Evolutionary conservation across 2,329 filamentous ascomycete species (phyloP).

Genomic region (Cordyceps militaris): DNA sequence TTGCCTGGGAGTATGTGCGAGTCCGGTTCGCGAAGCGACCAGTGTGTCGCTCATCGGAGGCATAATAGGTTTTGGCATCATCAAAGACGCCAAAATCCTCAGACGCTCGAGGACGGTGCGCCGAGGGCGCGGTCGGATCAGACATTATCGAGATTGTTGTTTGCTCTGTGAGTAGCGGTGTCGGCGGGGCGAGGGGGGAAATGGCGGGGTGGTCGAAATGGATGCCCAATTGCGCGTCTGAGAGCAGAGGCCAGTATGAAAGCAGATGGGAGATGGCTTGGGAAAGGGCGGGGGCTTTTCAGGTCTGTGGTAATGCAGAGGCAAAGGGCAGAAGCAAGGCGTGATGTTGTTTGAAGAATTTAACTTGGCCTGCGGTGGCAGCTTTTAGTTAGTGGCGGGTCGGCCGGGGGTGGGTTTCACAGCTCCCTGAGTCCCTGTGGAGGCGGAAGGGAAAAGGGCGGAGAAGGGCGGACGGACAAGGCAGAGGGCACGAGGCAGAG

Average conservation of each 20-base stretch:
- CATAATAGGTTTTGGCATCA: constrained; percentile 53
- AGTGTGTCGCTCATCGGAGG: constrained; percentile 46
- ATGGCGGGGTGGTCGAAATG: neutral
- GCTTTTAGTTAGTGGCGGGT: constrained; percentile 6
- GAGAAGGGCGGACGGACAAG: no score
- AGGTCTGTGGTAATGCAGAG: neutral
- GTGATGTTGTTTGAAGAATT: constrained; percentile 3
- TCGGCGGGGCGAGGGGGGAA: constrained; percentile 6
- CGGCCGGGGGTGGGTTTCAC: neutral
- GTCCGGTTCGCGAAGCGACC: constrained; percentile 43
- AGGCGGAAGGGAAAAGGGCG: neutral
- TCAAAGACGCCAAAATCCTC: constrained; percentile 47
- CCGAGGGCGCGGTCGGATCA: constrained; percentile 9
- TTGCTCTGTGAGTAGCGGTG: constrained; percentile 9
- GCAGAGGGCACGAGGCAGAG: neutral
- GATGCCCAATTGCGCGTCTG: neutral
- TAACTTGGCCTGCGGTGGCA: neutral
- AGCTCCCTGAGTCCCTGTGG: neutral
- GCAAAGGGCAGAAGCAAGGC: neutral
- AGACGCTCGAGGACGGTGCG: constrained; percentile 25
- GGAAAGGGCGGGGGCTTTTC: neutral
- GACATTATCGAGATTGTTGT: constrained; percentile 7
- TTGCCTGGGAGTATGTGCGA: constrained; percentile 51
- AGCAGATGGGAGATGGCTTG: neutral
- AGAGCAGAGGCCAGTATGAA: neutral